Evolutionary conservation across 108 stramenopile genomes (phyloP), one percentile per base, ranked within the genome.

Genomic region (Fragilariopsis cylindrus): DNA sequence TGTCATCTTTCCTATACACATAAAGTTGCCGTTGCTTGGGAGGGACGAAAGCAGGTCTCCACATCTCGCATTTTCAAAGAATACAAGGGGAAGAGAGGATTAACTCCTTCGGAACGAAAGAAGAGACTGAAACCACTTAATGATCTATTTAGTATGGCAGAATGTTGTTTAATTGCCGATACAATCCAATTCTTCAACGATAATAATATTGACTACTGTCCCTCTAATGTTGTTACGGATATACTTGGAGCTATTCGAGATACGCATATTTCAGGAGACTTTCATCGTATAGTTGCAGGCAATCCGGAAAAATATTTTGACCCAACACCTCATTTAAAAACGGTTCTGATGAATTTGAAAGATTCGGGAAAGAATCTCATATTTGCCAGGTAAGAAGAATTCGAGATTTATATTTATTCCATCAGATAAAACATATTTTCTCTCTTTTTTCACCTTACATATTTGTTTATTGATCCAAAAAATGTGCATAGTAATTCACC

Each of bases 111-210:
- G 12, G 90, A 91, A 60, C 85, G 91, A 0, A 83, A 82, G 65
- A 78, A 81, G 8, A 83, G 94, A 11, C 82, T 98, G 15, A 92
- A 93, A 81, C 96, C 97, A 1, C 75, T 99, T 54, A 97, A 97
- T 80, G 98, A 99, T 75, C 73, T 97, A 41, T 99, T 98, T 70
- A 78, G 78, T 72, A 96, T 99, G 93, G 95, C 97, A 1, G 97
- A 98, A 80, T 98, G 97, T 70, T 97, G 97, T 63, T 78, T 99
- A 19, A 92, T 99, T 72, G 97, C 98, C 7, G 97, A 99, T 73
- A 94, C 92, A 8, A 86, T 97, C 15, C 95, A 99, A 69, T 96
- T 87, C 79, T 97, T 99, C 71, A 83, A 94, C 55, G 85, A 91
- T 65, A 41, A 73, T 7, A 72, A 90, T 53, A 95, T 94, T 42